Conservation (phyloP, 2,329 filamentous ascomycete species). For the Fulvia fulva region DNA sequence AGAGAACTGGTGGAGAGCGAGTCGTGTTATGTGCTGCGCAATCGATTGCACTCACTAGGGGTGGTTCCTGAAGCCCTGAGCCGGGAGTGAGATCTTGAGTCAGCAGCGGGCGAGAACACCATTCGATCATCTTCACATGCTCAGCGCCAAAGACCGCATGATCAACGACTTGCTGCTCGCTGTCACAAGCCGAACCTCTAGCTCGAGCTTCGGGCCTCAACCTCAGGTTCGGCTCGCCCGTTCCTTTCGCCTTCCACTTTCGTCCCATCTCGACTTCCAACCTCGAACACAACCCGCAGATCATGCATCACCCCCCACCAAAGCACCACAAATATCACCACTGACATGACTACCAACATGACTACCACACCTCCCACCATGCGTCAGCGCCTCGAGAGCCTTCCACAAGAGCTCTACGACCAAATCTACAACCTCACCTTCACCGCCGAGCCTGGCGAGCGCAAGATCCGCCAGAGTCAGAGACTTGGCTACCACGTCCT, state of each 20-base stretch:
- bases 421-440: constrained; percentile 6
- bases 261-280: no score
- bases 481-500: no score
- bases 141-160: not conserved
- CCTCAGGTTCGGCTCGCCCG: no score
- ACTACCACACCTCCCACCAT: not conserved
- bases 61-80: no score
- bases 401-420: constrained; percentile 12
- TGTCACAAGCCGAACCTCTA: no score
- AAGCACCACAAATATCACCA: no score
- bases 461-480: not conserved
- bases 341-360: not conserved
- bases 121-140: not conserved
- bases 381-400: not conserved
- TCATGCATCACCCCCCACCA: no score
- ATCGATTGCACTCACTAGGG: not conserved
- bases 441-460: not conserved
- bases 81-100: not conserved
- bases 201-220: no score
- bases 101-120: not conserved
- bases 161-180: no score
- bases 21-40: not conserved
- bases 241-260: no score
- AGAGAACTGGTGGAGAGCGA: not conserved
- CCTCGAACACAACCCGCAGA: no score